These are phyloP conservation scores for Fremontodendron californicum DNA, from an alignment of 345 rosid species.

Conservation along the genomic window DNA sequence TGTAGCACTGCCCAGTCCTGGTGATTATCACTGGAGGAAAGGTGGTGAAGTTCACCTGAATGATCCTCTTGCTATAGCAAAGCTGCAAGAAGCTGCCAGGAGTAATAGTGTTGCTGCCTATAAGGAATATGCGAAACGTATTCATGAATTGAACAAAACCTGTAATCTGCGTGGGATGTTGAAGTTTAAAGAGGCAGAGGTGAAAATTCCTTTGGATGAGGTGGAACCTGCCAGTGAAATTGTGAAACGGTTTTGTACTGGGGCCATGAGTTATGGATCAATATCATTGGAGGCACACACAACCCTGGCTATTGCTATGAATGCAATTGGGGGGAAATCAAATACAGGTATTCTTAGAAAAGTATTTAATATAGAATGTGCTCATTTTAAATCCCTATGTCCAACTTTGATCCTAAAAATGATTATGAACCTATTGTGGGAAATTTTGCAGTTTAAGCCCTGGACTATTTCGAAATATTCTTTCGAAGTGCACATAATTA, in stretches of 20 bases:
- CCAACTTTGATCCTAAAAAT: not conserved
- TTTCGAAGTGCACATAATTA: not conserved
- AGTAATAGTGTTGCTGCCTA: slow-evolving; percentile 89
- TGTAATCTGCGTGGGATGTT: slow-evolving; percentile 94
- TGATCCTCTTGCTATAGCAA: slow-evolving; percentile 95
- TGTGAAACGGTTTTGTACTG: slow-evolving; percentile 96
- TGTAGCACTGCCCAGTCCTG: slow-evolving; percentile 84
- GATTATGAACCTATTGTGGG: not conserved
- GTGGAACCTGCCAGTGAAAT: slow-evolving; percentile 98
- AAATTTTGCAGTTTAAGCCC: not conserved
- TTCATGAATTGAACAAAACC: slow-evolving; percentile 81
- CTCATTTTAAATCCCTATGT: not conserved
- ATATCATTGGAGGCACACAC: slow-evolving; percentile 94
- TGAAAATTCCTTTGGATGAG: slow-evolving; percentile 68
- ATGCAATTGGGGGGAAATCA: slow-evolving; percentile 89
- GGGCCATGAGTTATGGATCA: slow-evolving; percentile 99
- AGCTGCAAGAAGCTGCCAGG: slow-evolving; percentile 95
- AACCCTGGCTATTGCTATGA: slow-evolving; percentile 91
- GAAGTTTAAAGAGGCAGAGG: slow-evolving; percentile 70
- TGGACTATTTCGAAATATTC: not conserved
- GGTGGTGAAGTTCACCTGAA: slow-evolving; percentile 95
- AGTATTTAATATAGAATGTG: not conserved
- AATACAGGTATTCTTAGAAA: slow-evolving; percentile 65
- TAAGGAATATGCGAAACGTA: slow-evolving; percentile 84
- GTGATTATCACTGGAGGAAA: slow-evolving; percentile 98